These are phyloP conservation scores for Colletotrichum chrysophilum DNA, from an alignment of 2,329 filamentous ascomycete genomes.

Conservation along the genomic window DNA sequence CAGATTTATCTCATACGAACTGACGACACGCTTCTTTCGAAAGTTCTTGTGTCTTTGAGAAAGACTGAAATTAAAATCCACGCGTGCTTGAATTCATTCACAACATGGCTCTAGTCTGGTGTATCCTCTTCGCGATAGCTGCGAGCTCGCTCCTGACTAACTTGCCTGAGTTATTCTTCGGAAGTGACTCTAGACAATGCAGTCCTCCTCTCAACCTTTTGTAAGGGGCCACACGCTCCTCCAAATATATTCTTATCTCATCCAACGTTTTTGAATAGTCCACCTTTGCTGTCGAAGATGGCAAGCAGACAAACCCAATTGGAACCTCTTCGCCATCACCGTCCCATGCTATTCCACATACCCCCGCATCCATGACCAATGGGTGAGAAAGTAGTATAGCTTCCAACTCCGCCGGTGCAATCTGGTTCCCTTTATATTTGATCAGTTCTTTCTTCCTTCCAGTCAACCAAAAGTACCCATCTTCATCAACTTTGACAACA, in stretches of 20 bases:
- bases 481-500: conserved; percentile 29
- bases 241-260: background rate
- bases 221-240: background rate
- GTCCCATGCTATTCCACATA: background rate
- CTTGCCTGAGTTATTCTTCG: background rate
- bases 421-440: conserved; percentile 35
- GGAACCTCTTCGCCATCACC: background rate
- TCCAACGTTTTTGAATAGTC: background rate
- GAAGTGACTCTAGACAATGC: background rate
- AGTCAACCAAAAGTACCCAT: conserved; percentile 34
- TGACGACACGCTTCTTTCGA: background rate
- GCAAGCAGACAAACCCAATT: background rate
- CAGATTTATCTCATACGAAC: background rate
- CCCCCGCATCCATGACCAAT: background rate
- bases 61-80: background rate
- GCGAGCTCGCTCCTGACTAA: background rate
- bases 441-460: conserved; percentile 37
- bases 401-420: conserved; percentile 37
- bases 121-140: background rate
- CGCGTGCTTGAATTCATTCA: background rate
- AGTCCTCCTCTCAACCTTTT: background rate
- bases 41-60: background rate
- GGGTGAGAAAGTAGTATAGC: conserved; percentile 11
- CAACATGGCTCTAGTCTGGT: background rate
- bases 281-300: background rate